phyloP scores from a whole-genome alignment of 2,329 filamentous ascomycete genomes.

The Metarhizium guizhouense region DNA sequence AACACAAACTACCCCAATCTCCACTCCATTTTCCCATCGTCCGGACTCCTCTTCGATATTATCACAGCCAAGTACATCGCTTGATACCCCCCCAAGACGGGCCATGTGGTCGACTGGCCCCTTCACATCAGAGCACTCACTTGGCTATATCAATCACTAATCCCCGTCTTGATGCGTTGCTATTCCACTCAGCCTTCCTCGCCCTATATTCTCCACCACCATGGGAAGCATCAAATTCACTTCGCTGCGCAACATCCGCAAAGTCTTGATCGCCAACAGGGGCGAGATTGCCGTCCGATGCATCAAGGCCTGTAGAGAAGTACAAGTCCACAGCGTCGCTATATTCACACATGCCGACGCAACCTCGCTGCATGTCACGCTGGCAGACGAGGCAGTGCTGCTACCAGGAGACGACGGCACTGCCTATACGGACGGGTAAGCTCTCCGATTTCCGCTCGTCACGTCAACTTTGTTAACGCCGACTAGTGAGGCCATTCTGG shows the following conservation, averaged over 20 bases:
- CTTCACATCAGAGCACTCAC: neutral
- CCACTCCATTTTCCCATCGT: too few relatives aligned
- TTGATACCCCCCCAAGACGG: neutral
- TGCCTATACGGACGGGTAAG: constrained; percentile 22
- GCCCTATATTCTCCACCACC: neutral
- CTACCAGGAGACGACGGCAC: constrained; percentile 31
- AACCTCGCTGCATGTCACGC: constrained; percentile 27
- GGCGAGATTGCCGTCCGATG: constrained; percentile 22
- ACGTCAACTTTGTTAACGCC: constrained; percentile 5
- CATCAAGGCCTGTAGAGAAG: neutral
- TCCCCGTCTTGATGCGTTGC: neutral
- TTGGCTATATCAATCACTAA: neutral
- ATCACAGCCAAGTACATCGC: too few relatives aligned
- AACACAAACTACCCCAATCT: too few relatives aligned
- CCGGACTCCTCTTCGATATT: too few relatives aligned
- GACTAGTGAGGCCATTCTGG: constrained; percentile 13
- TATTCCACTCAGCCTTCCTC: neutral
- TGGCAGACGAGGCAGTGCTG: constrained; percentile 43
- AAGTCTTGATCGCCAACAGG: constrained; percentile 5
- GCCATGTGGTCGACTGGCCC: neutral
- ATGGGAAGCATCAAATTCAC: neutral
- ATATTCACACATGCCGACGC: constrained; percentile 31
- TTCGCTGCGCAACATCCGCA: neutral
- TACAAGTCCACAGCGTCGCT: neutral
- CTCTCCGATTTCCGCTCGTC: neutral